Evolutionary conservation across 2,329 filamentous ascomycete species (phyloP).

Genomic region (Fusarium sp.): DNA sequence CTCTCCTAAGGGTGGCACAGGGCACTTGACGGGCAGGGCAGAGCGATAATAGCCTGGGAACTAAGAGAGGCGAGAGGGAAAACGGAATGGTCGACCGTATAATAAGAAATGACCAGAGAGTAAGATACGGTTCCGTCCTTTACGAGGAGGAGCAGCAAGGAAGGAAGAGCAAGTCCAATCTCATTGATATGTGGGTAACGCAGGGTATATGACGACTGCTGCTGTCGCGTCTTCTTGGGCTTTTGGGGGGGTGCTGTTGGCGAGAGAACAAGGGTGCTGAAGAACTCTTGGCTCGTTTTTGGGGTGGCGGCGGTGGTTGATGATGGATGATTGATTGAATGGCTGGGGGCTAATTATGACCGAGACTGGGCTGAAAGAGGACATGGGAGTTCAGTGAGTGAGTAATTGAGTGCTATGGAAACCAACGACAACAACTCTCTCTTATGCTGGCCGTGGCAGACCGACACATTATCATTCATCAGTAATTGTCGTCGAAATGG

Average conservation of each 20-base stretch:
- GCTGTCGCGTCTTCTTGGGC: conserved; percentile 24
- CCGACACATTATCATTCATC: not conserved
- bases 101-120: conserved; percentile 28
- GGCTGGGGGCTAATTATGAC: too few species aligned
- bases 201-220: conserved; percentile 39
- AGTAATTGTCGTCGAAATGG: conserved; percentile 4
- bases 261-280: conserved; percentile 13
- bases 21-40: conserved; percentile 33
- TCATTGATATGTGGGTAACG: conserved; percentile 37
- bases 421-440: not conserved
- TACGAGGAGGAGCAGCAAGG: conserved; percentile 5
- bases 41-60: conserved; percentile 11
- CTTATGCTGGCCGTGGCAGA: not conserved
- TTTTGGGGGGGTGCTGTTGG: not conserved
- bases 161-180: conserved; percentile 36
- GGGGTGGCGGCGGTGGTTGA: conserved; percentile 9
- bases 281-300: not conserved
- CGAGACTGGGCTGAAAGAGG: not conserved
- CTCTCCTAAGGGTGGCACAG: conserved; percentile 34
- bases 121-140: conserved; percentile 19
- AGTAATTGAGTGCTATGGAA: conserved; percentile 7
- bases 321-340: not conserved
- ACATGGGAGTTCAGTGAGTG: not conserved
- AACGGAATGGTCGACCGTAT: conserved; percentile 34
- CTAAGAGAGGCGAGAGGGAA: conserved; percentile 8